phyloP scores from a whole-genome alignment of 208 protist species.

The Naegleria lovaniensis region DNA sequence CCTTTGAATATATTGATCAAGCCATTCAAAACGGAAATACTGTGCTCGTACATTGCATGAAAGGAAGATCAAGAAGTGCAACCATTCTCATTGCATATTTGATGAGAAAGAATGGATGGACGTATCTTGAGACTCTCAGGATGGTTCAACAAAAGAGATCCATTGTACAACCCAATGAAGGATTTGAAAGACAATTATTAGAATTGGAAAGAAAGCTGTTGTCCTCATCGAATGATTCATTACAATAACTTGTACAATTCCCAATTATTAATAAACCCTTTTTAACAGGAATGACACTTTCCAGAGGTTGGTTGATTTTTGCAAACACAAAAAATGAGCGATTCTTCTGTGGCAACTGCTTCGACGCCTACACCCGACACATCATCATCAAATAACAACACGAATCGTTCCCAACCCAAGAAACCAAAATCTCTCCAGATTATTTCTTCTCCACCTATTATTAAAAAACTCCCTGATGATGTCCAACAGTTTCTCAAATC shows the following conservation, averaged over 20 bases:
- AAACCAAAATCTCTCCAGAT: not conserved
- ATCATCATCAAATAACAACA: no score
- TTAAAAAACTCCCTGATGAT: not conserved
- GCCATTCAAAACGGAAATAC: not conserved
- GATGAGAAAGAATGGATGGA: constrained; percentile 1
- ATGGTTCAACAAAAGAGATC: not conserved
- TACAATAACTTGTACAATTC: no score
- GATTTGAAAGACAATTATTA: not conserved
- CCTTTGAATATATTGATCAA: not conserved
- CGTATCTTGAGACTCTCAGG: not conserved
- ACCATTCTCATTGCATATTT: not conserved
- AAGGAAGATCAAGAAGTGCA: not conserved
- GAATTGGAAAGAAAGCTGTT: not conserved
- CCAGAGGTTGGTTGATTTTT: no score
- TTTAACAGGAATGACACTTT: no score
- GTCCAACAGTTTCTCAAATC: not conserved
- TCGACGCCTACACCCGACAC: no score
- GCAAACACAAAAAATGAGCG: no score
- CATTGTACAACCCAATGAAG: not conserved
- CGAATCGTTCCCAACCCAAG: no score
- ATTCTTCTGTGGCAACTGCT: no score
- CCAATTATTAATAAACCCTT: no score
- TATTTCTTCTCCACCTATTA: not conserved
- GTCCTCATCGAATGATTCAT: no score
- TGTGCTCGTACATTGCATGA: not conserved